Evolutionary conservation across 1,139 yeast species (phyloP), one percentile per base, ranked within the genome.

Genomic region (Kodamaea plutei): DNA sequence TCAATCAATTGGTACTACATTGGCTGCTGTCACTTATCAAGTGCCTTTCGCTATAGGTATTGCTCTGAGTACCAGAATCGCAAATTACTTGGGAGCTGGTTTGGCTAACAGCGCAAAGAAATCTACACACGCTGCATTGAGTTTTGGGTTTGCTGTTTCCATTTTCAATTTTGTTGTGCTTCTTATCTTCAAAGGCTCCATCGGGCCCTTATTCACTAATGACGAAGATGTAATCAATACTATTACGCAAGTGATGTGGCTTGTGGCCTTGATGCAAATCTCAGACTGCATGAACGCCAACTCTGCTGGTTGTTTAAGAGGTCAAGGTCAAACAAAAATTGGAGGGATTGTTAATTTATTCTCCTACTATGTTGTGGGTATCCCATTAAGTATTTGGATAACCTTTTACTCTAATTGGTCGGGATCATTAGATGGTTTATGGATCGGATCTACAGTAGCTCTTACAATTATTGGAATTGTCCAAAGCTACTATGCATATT

Each of bases 31-130:
- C 38, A 73, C 72, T 6, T 69, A 68, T 40, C 74, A 68, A 41
- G 65, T 75, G 16, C 80, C 81, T 19, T 75, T 74, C 48, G 80
- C 79, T 6, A 70, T 75, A 31, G 76, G 79, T 4, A 75, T 75
- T 45, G 80, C 80, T 3, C 65, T 76, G 4, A 71, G 78, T 3
- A 73, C 81, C 3, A 61, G 81, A 45, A 71, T 75, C 38, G 80
- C 80, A 17, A 74, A 74, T 44, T 74, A 66, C 39, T 58, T 75
- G 37, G 81, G 81, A 14, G 79, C 80, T 8, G 74, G 71, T 5
- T 51, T 73, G 31, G 68, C 65, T 4, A 43, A 50, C 3, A 61
- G 75, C 9, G 79, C 80, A 6, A 56, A 55, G 34, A 59, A 50
- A 4, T 54, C 77, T 1, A 68, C 79, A 3, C 50, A 58, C 33